Evolutionary conservation across 2,329 filamentous ascomycete species (phyloP), one percentile per base, ranked within the genome.

Genomic region (Fusarium dlaminii): DNA sequence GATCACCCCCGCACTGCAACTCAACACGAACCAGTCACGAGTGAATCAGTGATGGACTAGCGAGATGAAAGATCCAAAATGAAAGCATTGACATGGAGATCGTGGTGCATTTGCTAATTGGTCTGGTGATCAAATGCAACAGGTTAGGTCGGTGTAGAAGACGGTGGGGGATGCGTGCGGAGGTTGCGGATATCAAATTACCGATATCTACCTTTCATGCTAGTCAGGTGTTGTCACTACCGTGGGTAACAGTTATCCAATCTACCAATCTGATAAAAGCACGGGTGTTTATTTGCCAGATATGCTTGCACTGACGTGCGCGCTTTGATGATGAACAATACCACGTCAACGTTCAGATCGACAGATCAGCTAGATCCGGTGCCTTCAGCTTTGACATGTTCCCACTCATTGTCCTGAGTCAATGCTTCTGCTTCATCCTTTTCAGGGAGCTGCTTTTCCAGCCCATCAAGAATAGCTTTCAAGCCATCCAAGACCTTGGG

Each of bases 401-500:
- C 24, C 24, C 37, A 37, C 8, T 17, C 43, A 6, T 32, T 43
- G 5, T 65, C 36, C 11, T 22, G 20, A 2, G 17, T n/a, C 18
- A 20, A 42, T 1, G 8, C 4, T 12, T 17, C 42, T n/a, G n/a
- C n/a, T n/a, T 15, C 27, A 8, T 42, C 45, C 3, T 59, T 58
- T 2, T n/a, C 39, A 4, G 57, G 68, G 8, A 75, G 37, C 20
- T 74, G 72, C 17, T 56, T 74, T 24, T 48, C 60, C 10, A 74
- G 36, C 2, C 72, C 72, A 5, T 61, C 49, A 15, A 74, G 64
- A 14, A 74, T 52, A 13, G 45, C 49, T 13, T 36, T 65, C 37
- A 74, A 15, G 2, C 72, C 72, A 4, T 68, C 66, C 22, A 62
- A 67, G 3, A 78, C 57, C 13, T 61, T 57, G 0, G 64, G 70